Base-by-base conservation (phyloP, 2,329 filamentous ascomycete genomes). In the Microcyclospora pomicola region DNA sequence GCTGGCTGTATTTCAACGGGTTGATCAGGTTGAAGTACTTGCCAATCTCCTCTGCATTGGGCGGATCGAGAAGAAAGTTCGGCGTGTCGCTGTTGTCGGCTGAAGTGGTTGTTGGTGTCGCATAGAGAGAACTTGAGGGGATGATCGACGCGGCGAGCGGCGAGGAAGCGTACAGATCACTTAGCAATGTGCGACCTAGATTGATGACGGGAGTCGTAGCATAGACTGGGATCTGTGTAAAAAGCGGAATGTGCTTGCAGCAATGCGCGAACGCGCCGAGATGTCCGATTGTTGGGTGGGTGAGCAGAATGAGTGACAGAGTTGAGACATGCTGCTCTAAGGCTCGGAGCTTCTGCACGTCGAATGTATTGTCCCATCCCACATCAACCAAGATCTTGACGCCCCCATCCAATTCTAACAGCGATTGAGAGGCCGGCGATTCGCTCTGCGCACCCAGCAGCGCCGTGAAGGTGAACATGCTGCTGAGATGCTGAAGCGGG, bases 391-490 rank as follows among this genome's bases (percentile, higher is more conserved):
- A 72, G 37, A 98, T 77, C 61, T 96, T 96, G 64, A 98, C 81
- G 42, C 88, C 91, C 47, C 88, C 88, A 65, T 98, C 91, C 39
- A 98, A 80, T 66, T 96, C 88, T 34, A 98, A 69, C 28, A 98
- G 75, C n/a, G 91, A 96, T 60, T 95, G 86, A 46, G 86, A 92
- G 32, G 88, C 87, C 41, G 78, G 71, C 34, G 85, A 91, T 48
- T 82, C 75, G 36, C 84, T 87, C 55, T 92, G 84, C 43, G 91
- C 88, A 58, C 91, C 91, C 50, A 94, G 79, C 41, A 98, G 70
- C 34, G 91, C 79, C 54, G 82, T 92, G 64, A 96, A 95, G 48
- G 82, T 93, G 69, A 98, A 96, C 91, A 98, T 98, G 53, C n/a
- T 37, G 12, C 27, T 31, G 31, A 33, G 15, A 24, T 24, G 19